Evolutionary conservation across 345 rosid genomes (phyloP).

Genomic region (Rhodamnia argentea): DNA sequence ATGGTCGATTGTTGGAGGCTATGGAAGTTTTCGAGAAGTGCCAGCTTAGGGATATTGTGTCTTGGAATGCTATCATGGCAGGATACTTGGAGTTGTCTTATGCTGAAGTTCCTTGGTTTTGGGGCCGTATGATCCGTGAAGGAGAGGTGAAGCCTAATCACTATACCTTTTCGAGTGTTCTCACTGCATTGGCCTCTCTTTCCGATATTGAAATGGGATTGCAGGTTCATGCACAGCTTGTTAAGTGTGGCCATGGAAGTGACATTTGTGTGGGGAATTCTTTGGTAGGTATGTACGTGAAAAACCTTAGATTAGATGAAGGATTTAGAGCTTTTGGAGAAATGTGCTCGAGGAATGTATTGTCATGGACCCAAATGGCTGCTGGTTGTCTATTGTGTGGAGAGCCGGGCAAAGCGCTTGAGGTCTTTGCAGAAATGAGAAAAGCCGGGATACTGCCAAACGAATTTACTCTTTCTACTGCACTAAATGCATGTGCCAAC

Average conservation of each 20-base stretch:
- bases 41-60: constrained; percentile 24
- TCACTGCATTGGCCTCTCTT: constrained; percentile 29
- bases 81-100: constrained; percentile 30
- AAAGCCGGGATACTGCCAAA: constrained; percentile 32
- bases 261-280: constrained; percentile 41
- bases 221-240: constrained; percentile 38
- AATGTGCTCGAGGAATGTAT: constrained; percentile 24
- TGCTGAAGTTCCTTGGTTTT: constrained; percentile 18
- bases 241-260: constrained; percentile 34
- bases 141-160: constrained; percentile 34
- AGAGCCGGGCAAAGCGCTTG: constrained; percentile 31
- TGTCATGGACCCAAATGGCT: constrained; percentile 46
- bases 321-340: constrained; percentile 27
- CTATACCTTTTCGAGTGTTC: constrained; percentile 32
- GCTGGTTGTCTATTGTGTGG: constrained; percentile 32
- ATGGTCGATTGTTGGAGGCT: constrained; percentile 27
- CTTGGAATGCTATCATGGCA: constrained; percentile 50
- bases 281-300: constrained; percentile 33
- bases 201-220: constrained; percentile 26
- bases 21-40: constrained; percentile 20
- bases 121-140: constrained; percentile 29
- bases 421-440: constrained; percentile 29
- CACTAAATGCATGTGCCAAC: constrained; percentile 40
- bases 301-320: constrained; percentile 24
- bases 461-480: constrained; percentile 38